Base-by-base conservation (phyloP, 2,329 filamentous ascomycete species). In the Daldinia sp. region DNA sequence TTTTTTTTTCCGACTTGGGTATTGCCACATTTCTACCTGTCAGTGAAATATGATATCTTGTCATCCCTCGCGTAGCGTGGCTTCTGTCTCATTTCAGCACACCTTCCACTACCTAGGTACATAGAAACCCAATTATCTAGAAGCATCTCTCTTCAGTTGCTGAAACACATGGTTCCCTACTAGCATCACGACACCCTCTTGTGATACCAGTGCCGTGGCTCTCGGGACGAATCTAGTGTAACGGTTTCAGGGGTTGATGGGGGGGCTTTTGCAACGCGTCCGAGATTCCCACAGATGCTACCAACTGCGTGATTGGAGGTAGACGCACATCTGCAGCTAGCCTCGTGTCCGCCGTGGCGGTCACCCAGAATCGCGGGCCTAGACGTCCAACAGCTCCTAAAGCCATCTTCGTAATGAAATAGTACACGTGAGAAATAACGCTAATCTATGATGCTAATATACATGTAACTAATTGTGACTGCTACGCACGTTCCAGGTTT, bases 161-260 rank as follows among this genome's bases (percentile, higher is more conserved):
- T 65, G 66, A 71, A 62, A 64, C 66, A 64, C 41, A 51, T 41
- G 41, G 53, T 7, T 51, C 62, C 46, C 10, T 60, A 51, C 7
- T 18, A 33, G 33, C 58, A 58, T 37, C 23, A 37, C 57, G 33
- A 28, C 28, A 60, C 41, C 55, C 55, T 26, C 42, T 51, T 33
- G 63, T 53, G 39, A 56, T 58, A 39, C 63, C 60, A 55, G 26
- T 39, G 55, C 63, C 50, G 57, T 69, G 67, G 61, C 50, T 58
- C 54, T 67, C 63, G 61, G 69, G 59, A 63, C 62, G 59, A 68
- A 71, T 69, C 67, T 69, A 20, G 69, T 71, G 63, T 58, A 37
- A 67, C 69, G 20, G 63, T 64, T 69, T 67, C 60, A 60, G 56
- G 50, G 60, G 57, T 26, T 18, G 60, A 67, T 65, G 67, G 63